Base-by-base conservation (phyloP, 352 stramenopile genomes). In the Globisporangium canariense region DNA sequence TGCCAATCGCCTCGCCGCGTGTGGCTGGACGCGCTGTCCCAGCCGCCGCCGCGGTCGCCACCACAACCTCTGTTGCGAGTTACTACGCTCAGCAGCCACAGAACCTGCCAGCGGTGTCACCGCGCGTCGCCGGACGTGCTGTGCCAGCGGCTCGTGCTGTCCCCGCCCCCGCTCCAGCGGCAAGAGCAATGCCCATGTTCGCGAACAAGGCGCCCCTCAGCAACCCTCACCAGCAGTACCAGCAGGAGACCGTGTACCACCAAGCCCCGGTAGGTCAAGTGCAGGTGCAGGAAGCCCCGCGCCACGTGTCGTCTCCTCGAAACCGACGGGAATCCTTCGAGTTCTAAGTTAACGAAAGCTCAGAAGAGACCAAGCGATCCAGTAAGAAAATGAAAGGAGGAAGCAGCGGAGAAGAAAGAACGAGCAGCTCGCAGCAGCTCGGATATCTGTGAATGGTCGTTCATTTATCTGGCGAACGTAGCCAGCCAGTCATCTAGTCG, bases 1-100 rank as follows among this genome's bases (percentile, higher is more conserved):
- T 75, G 41, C 62, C 75, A 14, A 75, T 70, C 4, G 70, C 73
- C 20, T 86, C 77, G 16, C 73, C 77, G 14, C 73, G 67, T 25
- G 71, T 86, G 14, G 75, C 73, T 28, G 77, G 77, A 51, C 73
- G 77, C 25, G 77, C 76, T 1, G 74, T 81, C 32, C 76, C 76
- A 43, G 75, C 75, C 8, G 14, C 14, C 18, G 50, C 28, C 2
- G 18, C 5, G 1, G 50, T 8, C 4, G 50, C 50, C 50, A 57
- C 28, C 51, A 57, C 51, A 30, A 57, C 5, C 51, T 57, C 51
- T 30, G 51, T 57, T 18, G 51, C 34, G 30, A 57, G 34, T 30
- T 57, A 57, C 51, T 57, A 57, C 30, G 51, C 51, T 14, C 51
- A 57, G 34, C 28, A 57, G 16, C 28, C 51, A 6, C 30, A 57